phyloP scores from a whole-genome alignment of 2,329 filamentous ascomycete species.

The Monilinia laxa region DNA sequence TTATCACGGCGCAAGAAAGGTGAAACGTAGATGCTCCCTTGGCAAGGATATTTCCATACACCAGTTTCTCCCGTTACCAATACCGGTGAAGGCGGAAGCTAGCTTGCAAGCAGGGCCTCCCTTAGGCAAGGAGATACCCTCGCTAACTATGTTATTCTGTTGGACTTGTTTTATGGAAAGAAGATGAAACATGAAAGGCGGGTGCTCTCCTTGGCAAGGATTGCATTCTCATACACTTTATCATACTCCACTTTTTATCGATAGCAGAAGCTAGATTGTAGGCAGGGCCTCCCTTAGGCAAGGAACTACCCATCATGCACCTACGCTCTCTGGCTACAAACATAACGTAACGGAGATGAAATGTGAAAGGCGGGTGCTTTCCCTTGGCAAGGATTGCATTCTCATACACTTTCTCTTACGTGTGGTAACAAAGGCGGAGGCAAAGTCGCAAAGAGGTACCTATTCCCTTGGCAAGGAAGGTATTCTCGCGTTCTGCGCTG shows the following conservation, averaged over 20 bases:
- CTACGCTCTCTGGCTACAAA: too few relatives aligned
- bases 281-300: too few relatives aligned
- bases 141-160: neutral
- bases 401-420: too few relatives aligned
- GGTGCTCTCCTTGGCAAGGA: neutral
- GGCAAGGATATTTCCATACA: constrained; percentile 2
- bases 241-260: neutral
- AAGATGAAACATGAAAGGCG: neutral
- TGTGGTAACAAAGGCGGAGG: neutral
- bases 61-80: neutral
- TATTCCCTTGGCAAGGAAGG: neutral
- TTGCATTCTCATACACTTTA: neutral
- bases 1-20: neutral
- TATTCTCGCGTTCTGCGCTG: neutral
- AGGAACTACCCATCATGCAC: too few relatives aligned
- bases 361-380: neutral
- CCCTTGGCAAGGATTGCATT: too few relatives aligned
- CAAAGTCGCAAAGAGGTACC: neutral
- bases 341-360: too few relatives aligned
- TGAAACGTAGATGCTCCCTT: constrained; percentile 3
- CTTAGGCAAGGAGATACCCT: neutral
- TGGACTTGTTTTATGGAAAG: neutral
- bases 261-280: too few relatives aligned
- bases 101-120: too few relatives aligned
- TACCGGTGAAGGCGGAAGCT: too few relatives aligned